Base-by-base conservation (phyloP, 2,329 filamentous ascomycete genomes). In the Fusarium fracticaudum region DNA sequence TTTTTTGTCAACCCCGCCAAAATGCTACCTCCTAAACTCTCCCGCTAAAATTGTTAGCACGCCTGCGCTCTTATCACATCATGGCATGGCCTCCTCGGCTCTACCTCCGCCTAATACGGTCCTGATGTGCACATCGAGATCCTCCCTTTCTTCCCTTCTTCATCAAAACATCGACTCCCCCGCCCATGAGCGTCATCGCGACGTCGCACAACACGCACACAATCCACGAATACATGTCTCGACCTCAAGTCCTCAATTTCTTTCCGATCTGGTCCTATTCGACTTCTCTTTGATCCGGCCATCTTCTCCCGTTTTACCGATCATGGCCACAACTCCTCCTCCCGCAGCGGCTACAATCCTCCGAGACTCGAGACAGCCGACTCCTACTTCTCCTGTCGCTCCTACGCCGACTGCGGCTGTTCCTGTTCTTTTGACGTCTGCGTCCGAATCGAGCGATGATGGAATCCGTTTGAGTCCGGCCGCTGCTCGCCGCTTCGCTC, bases 361-460 rank as follows among this genome's bases (percentile, higher is more conserved):
- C 37, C 47, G 62, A 54, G 65, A 73, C 55, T 66, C 51, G 26
- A 68, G 58, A 35, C 67, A 76, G 38, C 50, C 60, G 35, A 69
- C 68, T 44, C 68, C 76, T 24, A 58, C 71, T 26, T 37, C 75
- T 29, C 45, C 72, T n/a, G 45, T 50, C 33, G 55, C 63, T 24
- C 22, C 58, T 59, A 54, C 57, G 22, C 47, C 67, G n/a, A 48
- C 63, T 38, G 15, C 64, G 33, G 29, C 55, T 50, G 51, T 33
- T 38, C 54, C 66, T 31, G 51, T 47, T 18, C 64, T 77, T 40
- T 44, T 71, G 22, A 73, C 77, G 5, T 77, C 71, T 15, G 69
- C 71, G 40, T 83, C 80, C 47, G 82, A 83, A 37, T 83, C 82
- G 18, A 82, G 81, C 71, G 82, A 83, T 62, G 81, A 83, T 53